Evolutionary conservation across 129 eudicot genomes (phyloP).

Genomic region (Pittosporum tobira): DNA sequence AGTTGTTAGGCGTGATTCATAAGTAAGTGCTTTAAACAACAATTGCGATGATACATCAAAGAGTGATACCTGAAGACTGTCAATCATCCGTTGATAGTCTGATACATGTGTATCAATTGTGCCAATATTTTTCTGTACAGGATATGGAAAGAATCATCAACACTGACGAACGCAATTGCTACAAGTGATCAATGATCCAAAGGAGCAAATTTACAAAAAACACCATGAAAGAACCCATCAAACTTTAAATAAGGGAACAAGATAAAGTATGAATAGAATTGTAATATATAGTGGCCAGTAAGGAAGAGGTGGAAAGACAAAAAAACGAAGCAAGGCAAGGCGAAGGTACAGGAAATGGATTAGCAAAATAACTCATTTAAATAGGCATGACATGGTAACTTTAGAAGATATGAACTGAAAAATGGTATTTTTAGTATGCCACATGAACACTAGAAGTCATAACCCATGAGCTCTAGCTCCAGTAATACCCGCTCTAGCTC

Average conservation of each 20-base stretch:
- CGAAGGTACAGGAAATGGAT: neutral
- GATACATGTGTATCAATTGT: conserved; percentile 77
- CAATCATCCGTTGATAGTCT: conserved; percentile 90
- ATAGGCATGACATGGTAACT: neutral
- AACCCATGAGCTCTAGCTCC: too few species aligned
- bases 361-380: neutral
- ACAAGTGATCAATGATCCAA: neutral
- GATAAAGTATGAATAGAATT: neutral
- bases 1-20: conserved; percentile 6
- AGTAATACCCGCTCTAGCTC: too few species aligned
- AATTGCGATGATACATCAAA: conserved; percentile 12
- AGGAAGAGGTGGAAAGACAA: neutral
- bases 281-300: neutral
- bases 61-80: conserved; percentile 68
- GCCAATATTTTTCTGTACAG: conserved; percentile 75
- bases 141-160: neutral
- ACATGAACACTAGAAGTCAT: too few species aligned
- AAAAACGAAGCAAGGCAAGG: neutral
- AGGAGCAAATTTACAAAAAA: neutral
- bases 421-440: too few species aligned
- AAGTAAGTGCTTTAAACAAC: conserved; percentile 1
- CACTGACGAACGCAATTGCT: neutral
- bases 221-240: conserved; percentile 1
- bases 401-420: neutral
- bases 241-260: neutral